Evolutionary conservation across 1,284 basidiomycete genomes (phyloP).

Genomic region (Malassezia sympodialis): DNA sequence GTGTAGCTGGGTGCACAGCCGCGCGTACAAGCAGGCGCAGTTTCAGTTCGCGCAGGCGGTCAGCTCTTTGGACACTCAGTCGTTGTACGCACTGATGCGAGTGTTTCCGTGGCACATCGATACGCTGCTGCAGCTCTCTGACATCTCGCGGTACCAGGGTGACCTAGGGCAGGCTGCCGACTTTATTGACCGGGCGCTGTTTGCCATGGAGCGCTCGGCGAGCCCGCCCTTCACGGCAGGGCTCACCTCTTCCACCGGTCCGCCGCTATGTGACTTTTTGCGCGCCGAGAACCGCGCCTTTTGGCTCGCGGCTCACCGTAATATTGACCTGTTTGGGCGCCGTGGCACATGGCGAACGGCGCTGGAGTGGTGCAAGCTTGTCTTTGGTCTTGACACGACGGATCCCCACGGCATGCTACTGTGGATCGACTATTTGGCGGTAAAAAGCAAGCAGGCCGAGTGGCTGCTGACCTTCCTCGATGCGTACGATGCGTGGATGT

Average conservation of each 20-base stretch:
- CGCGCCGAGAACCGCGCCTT: conserved; percentile 42
- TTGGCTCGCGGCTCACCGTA: conserved; percentile 39
- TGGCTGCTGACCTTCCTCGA: conserved; percentile 38
- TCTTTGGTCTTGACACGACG: conserved; percentile 32
- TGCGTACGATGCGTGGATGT: conserved; percentile 25
- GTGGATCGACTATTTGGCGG: conserved; percentile 45
- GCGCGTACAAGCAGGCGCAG: conserved; percentile 40
- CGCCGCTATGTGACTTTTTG: conserved; percentile 34
- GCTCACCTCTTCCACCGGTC: conserved; percentile 32
- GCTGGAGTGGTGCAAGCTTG: conserved; percentile 43
- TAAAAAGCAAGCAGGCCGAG: conserved; percentile 33
- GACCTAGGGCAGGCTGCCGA: conserved; percentile 43
- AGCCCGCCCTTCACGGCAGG: conserved; percentile 29
- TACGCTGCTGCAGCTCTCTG: conserved; percentile 41
- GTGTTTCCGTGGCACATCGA: conserved; percentile 46
- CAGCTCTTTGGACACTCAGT: conserved; percentile 35
- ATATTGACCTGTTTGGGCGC: conserved; percentile 37
- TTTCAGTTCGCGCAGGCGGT: conserved; percentile 45
- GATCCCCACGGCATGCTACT: conserved; percentile 44
- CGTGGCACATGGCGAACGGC: conserved; percentile 45
- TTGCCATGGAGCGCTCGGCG: conserved; percentile 40
- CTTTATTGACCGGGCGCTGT: conserved; percentile 42
- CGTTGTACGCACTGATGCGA: conserved; percentile 33
- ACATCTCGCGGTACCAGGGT: conserved; percentile 42
- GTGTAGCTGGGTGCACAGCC: conserved; percentile 36